Evolutionary conservation across 331 rosid genomes (phyloP), one percentile per base, ranked within the genome.

Genomic region (Acacia concinna): DNA sequence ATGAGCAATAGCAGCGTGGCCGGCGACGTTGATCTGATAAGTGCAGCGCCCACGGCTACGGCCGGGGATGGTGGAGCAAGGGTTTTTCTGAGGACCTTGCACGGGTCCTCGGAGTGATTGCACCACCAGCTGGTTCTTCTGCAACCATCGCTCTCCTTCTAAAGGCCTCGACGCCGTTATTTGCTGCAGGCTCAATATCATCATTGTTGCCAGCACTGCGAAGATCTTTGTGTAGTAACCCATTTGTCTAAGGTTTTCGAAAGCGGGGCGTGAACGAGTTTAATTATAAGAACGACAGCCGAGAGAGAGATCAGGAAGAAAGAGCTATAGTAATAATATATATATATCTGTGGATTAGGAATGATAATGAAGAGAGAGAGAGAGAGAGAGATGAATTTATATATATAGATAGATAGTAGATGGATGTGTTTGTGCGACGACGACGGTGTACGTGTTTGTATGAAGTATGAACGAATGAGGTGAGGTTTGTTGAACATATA

Each of bases 61-160:
- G 0, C 83, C 85, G 1, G 87, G 81, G 3, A 84, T 71, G 35
- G 87, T 83, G 1, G 89, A 84, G 81, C 89, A 83, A 44, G 89
- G 91, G 40, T 81, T 81, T 47, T 0, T 17, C 1, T 49, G 66
- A 21, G 85, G 74, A n/a, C 1, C 70, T 57, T 25, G 32, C 6
- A 84, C 81, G 2, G 73, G 76, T 21, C 86, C 90, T 84, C 80
- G 90, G 0, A 87, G 83, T 6, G 88, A 77, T 23, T 85, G 86
- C 27, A 80, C 21, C 34, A 52, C 6, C 20, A 59, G n/a, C n/a
- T n/a, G 28, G 14, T 32, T 75, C 9, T 68, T 59, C 14, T 47
- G 54, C 49, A 31, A 5, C 72, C 80, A 68, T 38, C 64, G 57
- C 9, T 81, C 80, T 72, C 82, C 86, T 59, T 76, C 79, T 18